Evolutionary conservation across 164 flowering plant species (phyloP).

Genomic region (Sextonia rubra): DNA sequence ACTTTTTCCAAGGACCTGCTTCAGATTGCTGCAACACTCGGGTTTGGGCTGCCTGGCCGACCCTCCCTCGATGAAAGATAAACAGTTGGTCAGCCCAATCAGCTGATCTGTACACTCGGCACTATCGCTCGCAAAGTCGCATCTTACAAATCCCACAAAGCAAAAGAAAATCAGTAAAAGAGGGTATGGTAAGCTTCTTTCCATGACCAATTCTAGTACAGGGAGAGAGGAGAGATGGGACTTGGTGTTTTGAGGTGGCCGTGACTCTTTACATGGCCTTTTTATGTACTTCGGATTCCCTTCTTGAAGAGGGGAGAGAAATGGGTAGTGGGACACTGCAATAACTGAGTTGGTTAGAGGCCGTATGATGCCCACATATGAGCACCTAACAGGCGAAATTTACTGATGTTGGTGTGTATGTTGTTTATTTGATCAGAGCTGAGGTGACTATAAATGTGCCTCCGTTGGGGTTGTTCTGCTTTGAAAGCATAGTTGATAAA

Average conservation of each 20-base stretch:
- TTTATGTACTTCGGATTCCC: background rate
- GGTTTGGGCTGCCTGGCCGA: slow-evolving; percentile 46
- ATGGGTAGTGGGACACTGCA: background rate
- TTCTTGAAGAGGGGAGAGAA: background rate
- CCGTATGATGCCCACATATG: background rate
- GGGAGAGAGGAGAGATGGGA: background rate
- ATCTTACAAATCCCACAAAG: slow-evolving; percentile 17
- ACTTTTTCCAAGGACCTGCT: slow-evolving; percentile 42
- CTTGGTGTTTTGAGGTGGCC: background rate
- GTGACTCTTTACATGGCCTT: background rate
- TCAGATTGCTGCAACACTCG: slow-evolving; percentile 67
- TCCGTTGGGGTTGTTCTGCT: too few species aligned
- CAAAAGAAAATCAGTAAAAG: slow-evolving; percentile 6
- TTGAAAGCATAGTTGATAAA: too few species aligned
- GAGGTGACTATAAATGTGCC: too few species aligned
- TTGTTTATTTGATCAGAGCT: too few species aligned
- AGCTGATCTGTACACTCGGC: slow-evolving; percentile 51
- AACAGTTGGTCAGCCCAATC: slow-evolving; percentile 54
- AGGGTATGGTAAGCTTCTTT: background rate
- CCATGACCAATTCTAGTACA: background rate
- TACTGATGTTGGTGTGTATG: too few species aligned
- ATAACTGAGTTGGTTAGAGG: slow-evolving; percentile 1
- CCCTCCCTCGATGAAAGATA: slow-evolving; percentile 58
- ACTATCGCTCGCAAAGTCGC: slow-evolving; percentile 46
- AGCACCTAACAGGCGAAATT: background rate